Evolutionary conservation across 768 basidiomycete species (phyloP).

Genomic region (Hygrophorus russula): DNA sequence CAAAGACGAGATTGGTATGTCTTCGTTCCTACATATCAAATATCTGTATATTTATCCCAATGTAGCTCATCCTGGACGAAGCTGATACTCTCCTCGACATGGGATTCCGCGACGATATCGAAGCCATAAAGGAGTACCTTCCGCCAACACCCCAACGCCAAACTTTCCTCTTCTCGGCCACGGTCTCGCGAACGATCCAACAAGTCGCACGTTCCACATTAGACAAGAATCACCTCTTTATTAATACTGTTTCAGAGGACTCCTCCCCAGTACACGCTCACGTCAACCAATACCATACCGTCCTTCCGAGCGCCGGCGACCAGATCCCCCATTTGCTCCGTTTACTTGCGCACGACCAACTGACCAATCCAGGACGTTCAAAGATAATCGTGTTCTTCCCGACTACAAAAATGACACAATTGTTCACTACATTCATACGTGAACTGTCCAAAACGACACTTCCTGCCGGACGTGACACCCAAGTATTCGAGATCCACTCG

Average conservation of each 20-base stretch:
- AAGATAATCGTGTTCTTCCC: constrained; percentile 79
- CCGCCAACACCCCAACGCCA: constrained; percentile 59
- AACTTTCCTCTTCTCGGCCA: constrained; percentile 88
- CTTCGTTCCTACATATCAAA: constrained; percentile 5
- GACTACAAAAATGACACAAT: constrained; percentile 76
- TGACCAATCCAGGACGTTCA: constrained; percentile 49
- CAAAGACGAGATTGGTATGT: constrained; percentile 48
- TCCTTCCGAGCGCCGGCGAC: constrained; percentile 50
- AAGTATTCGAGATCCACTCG: constrained; percentile 76
- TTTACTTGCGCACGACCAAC: constrained; percentile 81
- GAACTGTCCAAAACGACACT: constrained; percentile 32
- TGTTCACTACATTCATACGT: constrained; percentile 55
- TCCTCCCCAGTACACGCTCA: constrained; percentile 58
- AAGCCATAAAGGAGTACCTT: constrained; percentile 55
- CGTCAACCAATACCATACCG: constrained; percentile 75
- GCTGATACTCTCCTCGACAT: constrained; percentile 86
- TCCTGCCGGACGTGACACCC: constrained; percentile 39
- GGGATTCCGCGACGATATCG: constrained; percentile 85
- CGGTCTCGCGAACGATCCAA: constrained; percentile 61
- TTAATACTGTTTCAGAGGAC: constrained; percentile 59
- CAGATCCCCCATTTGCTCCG: constrained; percentile 74
- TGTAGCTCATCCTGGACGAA: constrained; percentile 81
- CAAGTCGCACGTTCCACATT: constrained; percentile 57
- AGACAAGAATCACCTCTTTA: constrained; percentile 49
- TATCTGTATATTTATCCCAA: constrained; percentile 1